These are phyloP conservation scores for Boletus subparvulus DNA, from an alignment of 768 basidiomycete genomes.

Conservation along the genomic window DNA sequence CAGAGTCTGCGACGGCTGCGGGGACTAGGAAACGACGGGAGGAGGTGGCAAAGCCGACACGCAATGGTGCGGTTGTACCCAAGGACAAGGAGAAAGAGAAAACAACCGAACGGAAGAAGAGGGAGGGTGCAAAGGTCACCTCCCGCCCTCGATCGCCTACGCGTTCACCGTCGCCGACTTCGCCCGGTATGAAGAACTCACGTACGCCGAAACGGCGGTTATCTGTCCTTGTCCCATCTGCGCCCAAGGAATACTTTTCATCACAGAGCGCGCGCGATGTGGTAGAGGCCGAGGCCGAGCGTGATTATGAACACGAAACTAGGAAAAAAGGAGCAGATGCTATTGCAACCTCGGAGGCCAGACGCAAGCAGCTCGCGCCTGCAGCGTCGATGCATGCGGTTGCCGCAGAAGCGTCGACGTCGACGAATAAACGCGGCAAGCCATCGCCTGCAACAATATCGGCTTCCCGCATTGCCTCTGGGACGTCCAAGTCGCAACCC, in stretches of 20 bases:
- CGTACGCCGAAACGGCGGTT: constrained; percentile 21
- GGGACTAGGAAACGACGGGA: neutral
- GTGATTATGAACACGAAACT: neutral
- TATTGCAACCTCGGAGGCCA: neutral
- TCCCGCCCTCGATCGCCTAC: constrained; percentile 3
- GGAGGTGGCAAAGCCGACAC: neutral
- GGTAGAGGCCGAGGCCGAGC: neutral
- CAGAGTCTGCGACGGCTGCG: neutral
- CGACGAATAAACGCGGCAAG: constrained; percentile 15
- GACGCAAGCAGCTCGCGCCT: constrained; percentile 10
- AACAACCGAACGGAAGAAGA: neutral
- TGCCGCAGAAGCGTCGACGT: constrained; percentile 26
- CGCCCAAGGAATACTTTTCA: constrained; percentile 27
- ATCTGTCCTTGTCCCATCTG: constrained; percentile 31
- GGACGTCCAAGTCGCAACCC: constrained; percentile 2
- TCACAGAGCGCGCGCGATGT: constrained; percentile 5
- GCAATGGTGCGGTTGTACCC: neutral
- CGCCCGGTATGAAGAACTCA: neutral
- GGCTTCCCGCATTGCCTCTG: neutral
- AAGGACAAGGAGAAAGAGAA: constrained; percentile 1
- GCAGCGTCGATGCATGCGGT: constrained; percentile 21
- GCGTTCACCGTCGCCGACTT: constrained; percentile 7
- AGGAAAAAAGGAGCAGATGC: neutral
- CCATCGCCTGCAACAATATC: constrained; percentile 18
- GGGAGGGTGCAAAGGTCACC: neutral